phyloP scores from a whole-genome alignment of 768 basidiomycete genomes.

The Leucosporidium yakuticum region DNA sequence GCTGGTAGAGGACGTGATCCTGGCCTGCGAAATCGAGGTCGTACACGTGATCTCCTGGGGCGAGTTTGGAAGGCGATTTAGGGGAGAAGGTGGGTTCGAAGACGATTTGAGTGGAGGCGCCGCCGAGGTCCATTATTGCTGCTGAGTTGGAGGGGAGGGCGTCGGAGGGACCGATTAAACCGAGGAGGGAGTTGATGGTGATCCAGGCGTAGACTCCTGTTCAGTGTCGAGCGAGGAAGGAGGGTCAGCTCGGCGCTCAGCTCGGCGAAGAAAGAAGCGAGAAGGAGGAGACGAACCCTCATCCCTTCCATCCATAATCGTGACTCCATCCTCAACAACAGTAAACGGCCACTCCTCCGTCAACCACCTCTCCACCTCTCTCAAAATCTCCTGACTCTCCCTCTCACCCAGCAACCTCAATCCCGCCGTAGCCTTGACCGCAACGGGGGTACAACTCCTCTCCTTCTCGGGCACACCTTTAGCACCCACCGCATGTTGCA shows the following conservation, averaged over 20 bases:
- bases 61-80: constrained; percentile 48
- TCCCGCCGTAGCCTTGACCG: constrained; percentile 90
- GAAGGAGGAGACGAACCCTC: constrained; percentile 54
- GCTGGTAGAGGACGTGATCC: constrained; percentile 79
- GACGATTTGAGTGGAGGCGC: constrained; percentile 95
- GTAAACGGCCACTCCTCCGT: constrained; percentile 62
- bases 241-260: neutral
- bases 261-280: neutral
- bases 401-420: constrained; percentile 61
- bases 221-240: neutral
- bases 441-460: constrained; percentile 70
- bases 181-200: constrained; percentile 86
- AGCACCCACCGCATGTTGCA: constrained; percentile 62
- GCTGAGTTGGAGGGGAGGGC: constrained; percentile 54
- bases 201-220: constrained; percentile 89
- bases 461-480: constrained; percentile 64
- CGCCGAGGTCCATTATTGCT: constrained; percentile 92
- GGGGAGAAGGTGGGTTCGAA: constrained; percentile 71
- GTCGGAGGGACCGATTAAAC: constrained; percentile 59
- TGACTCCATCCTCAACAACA: constrained; percentile 61
- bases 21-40: constrained; percentile 67
- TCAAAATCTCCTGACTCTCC: constrained; percentile 65
- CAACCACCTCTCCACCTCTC: constrained; percentile 62
- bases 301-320: constrained; percentile 90
- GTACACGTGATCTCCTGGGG: constrained; percentile 88